Base-by-base conservation (phyloP, 2,329 filamentous ascomycete genomes). In the Microsporum audouinii region DNA sequence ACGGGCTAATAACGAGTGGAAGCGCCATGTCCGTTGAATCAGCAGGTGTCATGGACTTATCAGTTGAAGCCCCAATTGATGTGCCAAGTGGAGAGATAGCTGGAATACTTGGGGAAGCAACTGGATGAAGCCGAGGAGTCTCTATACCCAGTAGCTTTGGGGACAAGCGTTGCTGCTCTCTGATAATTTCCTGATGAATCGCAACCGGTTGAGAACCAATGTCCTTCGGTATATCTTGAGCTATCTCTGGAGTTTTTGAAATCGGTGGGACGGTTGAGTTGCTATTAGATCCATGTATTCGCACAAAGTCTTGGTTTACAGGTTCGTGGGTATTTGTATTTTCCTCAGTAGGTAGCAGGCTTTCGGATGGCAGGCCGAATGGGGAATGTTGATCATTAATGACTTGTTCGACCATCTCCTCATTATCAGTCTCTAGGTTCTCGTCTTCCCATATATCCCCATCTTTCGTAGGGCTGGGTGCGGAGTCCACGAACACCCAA, bases 401-500 rank as follows among this genome's bases (percentile, higher is more conserved):
- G 17, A 5, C 33, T 31, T 17, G 49, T 36, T 55, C 51, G 3
- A 14, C 8, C 8, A 6, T 4, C 3, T 4, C n/a, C 39, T 59
- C 23, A 12, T 36, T 8, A 27, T 62, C 38, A 5, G 53, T 3
- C 5, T 59, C 64, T 27, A 61, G 27, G 27, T 61, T 58, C 49
- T 61, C 62, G 43, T 59, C 58, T 12, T 61, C 41, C 57, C 55
- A 62, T 47, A 60, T 53, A 53, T 39, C 60, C 17, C 36, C 57
- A 34, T 61, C 55, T 58, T 60, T 60, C 33, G 60, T 41, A 39
- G 89, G 88, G 59, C 86, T 91, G 5, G 84, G 85, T 0, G 88
- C 87, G 61, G 84, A 81, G 68, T 86, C 88, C 27, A 80, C 79
- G 68, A 91, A 88, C 64, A 82, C 85, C 92, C 92, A 96, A 33